phyloP scores from a whole-genome alignment of 2,329 filamentous ascomycete genomes.

The Fusarium sp. region DNA sequence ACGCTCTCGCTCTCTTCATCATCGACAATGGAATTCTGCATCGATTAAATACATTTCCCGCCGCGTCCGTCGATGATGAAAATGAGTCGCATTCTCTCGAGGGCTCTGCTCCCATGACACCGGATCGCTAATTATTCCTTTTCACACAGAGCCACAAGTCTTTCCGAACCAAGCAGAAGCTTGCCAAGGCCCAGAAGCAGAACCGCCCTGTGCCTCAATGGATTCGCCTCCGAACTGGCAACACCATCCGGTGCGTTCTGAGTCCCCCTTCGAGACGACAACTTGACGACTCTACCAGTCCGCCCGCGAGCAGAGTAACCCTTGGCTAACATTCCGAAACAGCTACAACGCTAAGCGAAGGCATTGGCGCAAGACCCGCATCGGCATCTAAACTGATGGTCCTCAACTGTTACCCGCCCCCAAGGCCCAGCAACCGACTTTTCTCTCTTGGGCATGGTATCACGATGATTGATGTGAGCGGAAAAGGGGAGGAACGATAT shows the following conservation, averaged over 20 bases:
- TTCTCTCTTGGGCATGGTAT: slow-evolving; percentile 43
- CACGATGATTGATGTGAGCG: slow-evolving; percentile 40
- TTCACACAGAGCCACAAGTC: slow-evolving; percentile 91
- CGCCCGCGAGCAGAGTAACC: neutral
- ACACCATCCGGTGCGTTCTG: slow-evolving; percentile 94
- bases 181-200: slow-evolving; percentile 99
- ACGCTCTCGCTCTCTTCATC: slow-evolving; percentile 16
- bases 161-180: slow-evolving; percentile 99
- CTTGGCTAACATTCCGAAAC: slow-evolving; percentile 37
- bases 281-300: slow-evolving; percentile 1
- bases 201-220: slow-evolving; percentile 99
- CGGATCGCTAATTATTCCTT: slow-evolving; percentile 39
- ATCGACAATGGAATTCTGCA: slow-evolving; percentile 13
- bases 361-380: slow-evolving; percentile 99
- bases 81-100: slow-evolving; percentile 7
- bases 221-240: slow-evolving; percentile 97
- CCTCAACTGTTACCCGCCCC: slow-evolving; percentile 41
- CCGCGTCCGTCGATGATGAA: slow-evolving; percentile 14
- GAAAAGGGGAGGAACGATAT: slow-evolving; percentile 22
- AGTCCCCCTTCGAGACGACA: slow-evolving; percentile 8
- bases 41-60: slow-evolving; percentile 6
- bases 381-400: slow-evolving; percentile 84
- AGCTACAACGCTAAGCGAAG: slow-evolving; percentile 99
- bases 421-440: slow-evolving; percentile 39
- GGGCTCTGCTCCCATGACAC: slow-evolving; percentile 12